These are phyloP conservation scores for Penicillium antarcticum DNA, from an alignment of 495 filamentous ascomycete species.

Conservation along the genomic window DNA sequence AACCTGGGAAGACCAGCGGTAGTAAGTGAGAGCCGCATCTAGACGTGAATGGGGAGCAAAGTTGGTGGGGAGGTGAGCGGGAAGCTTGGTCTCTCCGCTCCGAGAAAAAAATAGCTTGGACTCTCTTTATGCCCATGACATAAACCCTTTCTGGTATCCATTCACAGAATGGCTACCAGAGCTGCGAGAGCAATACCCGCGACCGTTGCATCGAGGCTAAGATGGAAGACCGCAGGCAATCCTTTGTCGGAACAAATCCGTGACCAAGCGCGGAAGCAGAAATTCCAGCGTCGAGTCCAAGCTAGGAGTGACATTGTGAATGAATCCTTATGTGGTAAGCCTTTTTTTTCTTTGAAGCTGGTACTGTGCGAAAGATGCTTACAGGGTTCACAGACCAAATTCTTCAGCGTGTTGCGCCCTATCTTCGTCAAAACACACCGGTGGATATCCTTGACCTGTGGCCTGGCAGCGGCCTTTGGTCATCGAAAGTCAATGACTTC, in stretches of 20 bases:
- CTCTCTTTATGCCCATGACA: too few relatives aligned
- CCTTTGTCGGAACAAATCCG: too few relatives aligned
- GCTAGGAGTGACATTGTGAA: slow-evolving; percentile 44
- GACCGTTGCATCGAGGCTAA: too few relatives aligned
- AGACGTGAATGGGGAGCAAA: slow-evolving; percentile 13
- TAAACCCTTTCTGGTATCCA: too few relatives aligned
- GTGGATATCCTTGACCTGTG: slow-evolving; percentile 83
- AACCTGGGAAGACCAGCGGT: slow-evolving; percentile 9
- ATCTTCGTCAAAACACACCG: slow-evolving; percentile 58
- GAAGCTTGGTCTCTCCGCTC: slow-evolving; percentile 5
- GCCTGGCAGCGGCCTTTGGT: slow-evolving; percentile 73
- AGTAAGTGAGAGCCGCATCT: slow-evolving; percentile 19
- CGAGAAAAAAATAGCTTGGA: too few relatives aligned
- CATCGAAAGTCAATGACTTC: slow-evolving; percentile 66
- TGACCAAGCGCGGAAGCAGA: too few relatives aligned
- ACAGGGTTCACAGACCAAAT: slow-evolving; percentile 40
- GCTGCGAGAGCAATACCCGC: too few relatives aligned
- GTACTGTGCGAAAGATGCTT: not conserved
- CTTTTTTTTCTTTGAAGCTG: not conserved
- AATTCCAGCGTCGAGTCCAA: too few relatives aligned
- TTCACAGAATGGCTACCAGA: too few relatives aligned
- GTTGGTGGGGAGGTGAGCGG: slow-evolving; percentile 1
- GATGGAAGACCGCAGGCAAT: too few relatives aligned
- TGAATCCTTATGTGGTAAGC: slow-evolving; percentile 59
- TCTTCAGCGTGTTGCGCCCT: slow-evolving; percentile 52